Base-by-base conservation (phyloP, 2,329 filamentous ascomycete species). In the Myriosclerotinia curreyana region DNA sequence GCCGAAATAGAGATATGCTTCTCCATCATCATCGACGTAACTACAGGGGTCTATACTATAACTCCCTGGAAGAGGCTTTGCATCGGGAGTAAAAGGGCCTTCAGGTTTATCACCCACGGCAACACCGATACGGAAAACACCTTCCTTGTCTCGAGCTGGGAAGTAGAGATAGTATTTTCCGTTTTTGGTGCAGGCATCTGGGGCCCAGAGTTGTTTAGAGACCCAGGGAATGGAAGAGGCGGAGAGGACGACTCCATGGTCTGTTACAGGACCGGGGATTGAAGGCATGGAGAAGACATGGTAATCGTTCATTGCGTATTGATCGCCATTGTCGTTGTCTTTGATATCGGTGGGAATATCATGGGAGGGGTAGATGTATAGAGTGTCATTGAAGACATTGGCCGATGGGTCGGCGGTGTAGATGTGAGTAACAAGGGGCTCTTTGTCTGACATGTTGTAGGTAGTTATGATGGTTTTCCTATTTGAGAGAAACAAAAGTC, bases 271-370 rank as follows among this genome's bases (percentile, higher is more conserved):
- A 15, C 56, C 56, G 80, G 78, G 0, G 31, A 85, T 78, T 1
- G 81, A 78, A 63, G 84, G 81, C 65, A 84, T 76, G 36, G 78
- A 79, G 76, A 92, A 87, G 74, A 93, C 90, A 76, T 92, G 89
- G 81, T 93, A 93, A 79, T 93, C 90, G 64, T 79, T 82, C 90
- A 92, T 93, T 78, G 91, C 90, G 75, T 92, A 92, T 75, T 92
- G 90, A 77, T 92, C 89, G 73, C 90, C 90, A 81, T 92, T 91
- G 81, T 92, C 89, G 78, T 93, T 92, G 80, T 89, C 87, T 64
- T 83, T 65, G 75, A 91, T 90, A 75, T 86, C 83, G 6, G 88
- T 90, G 75, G 91, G 87, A 69, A 88, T 84, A 76, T 93, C 89
- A 77, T 93, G 89, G 28, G 89, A 92, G 25, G 90, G 89, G 78